Percentiles rank a stretch among this genome's conserved stretches.
Evolutionary conservation across 805 yeast genomes (phyloP).

Genomic region (Soucietia sequanensis): DNA sequence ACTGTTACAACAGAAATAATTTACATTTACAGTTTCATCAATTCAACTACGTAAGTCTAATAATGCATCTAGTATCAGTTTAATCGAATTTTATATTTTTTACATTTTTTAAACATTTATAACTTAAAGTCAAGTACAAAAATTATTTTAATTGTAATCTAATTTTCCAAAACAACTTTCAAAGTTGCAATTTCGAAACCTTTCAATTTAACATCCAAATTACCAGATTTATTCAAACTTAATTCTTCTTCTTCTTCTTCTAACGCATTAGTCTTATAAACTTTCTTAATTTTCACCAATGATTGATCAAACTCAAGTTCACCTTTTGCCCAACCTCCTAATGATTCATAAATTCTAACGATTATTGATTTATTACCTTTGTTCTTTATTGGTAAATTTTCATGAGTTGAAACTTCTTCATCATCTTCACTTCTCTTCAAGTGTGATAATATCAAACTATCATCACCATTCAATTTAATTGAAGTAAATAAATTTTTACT

Average conservation of each 20-base stretch:
- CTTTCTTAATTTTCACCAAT: slow-evolving; percentile 41
- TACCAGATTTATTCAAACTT: slow-evolving; percentile 31
- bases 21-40: too few species aligned
- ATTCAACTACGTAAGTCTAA: too few species aligned
- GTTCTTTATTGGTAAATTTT: slow-evolving; percentile 44
- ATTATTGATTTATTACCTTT: slow-evolving; percentile 48
- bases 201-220: slow-evolving; percentile 46
- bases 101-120: not conserved
- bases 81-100: too few species aligned
- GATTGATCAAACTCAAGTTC: slow-evolving; percentile 40
- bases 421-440: slow-evolving; percentile 90
- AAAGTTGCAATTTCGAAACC: slow-evolving; percentile 79
- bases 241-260: slow-evolving; percentile 51
- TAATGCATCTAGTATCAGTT: too few species aligned
- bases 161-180: slow-evolving; percentile 43
- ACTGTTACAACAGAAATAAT: too few species aligned
- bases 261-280: slow-evolving; percentile 56
- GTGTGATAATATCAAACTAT: slow-evolving; percentile 66
- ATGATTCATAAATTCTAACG: slow-evolving; percentile 77
- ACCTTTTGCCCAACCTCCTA: slow-evolving; percentile 76
- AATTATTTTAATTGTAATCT: not conserved
- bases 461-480: slow-evolving; percentile 42
- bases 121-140: not conserved
- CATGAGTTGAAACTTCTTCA: slow-evolving; percentile 47
- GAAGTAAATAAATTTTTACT: slow-evolving; percentile 15